Evolutionary conservation across 495 filamentous ascomycete genomes (phyloP).

Genomic region (Cetradonia linearis): DNA sequence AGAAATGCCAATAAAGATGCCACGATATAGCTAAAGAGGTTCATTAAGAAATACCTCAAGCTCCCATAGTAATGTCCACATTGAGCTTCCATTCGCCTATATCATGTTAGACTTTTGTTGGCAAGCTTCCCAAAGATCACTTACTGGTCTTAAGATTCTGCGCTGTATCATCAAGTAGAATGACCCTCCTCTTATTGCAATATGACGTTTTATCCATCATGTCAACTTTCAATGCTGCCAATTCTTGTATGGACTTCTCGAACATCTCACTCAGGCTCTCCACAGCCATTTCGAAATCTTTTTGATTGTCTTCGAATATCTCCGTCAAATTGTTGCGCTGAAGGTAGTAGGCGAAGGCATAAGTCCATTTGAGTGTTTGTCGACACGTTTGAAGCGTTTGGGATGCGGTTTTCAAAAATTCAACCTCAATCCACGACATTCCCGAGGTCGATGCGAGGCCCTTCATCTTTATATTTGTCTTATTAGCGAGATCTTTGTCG

Average conservation of each 20-base stretch:
- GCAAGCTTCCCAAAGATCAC: constrained; percentile 27
- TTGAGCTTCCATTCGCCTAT: constrained; percentile 34
- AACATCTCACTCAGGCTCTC: constrained; percentile 96
- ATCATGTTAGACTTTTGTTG: constrained; percentile 10
- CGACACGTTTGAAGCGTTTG: constrained; percentile 91
- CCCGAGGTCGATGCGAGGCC: constrained; percentile 83
- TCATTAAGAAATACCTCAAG: constrained; percentile 1
- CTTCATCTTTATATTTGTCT: constrained; percentile 99
- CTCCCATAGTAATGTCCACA: constrained; percentile 21
- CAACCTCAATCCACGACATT: constrained; percentile 98
- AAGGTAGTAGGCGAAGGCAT: constrained; percentile 95
- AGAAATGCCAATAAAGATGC: constrained; percentile 9
- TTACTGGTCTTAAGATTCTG: constrained; percentile 79
- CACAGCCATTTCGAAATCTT: constrained; percentile 92
- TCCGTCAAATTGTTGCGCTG: constrained; percentile 89
- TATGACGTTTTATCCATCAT: constrained; percentile 98
- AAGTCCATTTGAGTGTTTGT: constrained; percentile 97
- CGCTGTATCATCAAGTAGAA: constrained; percentile 82
- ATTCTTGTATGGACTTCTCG: constrained; percentile 80
- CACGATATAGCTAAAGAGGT: not conserved
- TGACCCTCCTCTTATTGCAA: constrained; percentile 83
- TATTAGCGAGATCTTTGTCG: constrained; percentile 88
- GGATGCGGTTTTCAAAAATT: constrained; percentile 86
- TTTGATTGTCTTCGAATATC: constrained; percentile 98
- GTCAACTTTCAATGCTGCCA: constrained; percentile 80